These are phyloP conservation scores for Fusarium penzigii DNA, from an alignment of 2,329 filamentous ascomycete species.

Conservation along the genomic window DNA sequence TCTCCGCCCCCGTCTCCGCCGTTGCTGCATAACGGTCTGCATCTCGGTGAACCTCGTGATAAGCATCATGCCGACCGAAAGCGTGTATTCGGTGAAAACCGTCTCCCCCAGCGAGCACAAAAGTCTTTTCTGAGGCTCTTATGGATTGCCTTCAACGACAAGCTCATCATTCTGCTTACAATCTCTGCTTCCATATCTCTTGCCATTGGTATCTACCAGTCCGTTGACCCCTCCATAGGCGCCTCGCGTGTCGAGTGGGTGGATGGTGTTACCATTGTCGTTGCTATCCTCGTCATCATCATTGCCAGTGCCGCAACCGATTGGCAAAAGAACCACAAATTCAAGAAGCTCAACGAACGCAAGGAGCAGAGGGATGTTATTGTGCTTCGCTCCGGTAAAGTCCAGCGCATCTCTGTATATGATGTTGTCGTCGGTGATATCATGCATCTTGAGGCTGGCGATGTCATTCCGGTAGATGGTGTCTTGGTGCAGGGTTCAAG, in stretches of 20 bases:
- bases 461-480: slow-evolving; percentile 70
- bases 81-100: slow-evolving; percentile 68
- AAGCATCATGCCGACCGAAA: slow-evolving; percentile 57
- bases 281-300: slow-evolving; percentile 75
- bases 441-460: slow-evolving; percentile 71
- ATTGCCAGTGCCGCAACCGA: slow-evolving; percentile 77
- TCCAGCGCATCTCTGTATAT: slow-evolving; percentile 67
- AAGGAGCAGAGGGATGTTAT: slow-evolving; percentile 77
- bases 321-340: slow-evolving; percentile 80
- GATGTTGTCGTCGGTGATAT: slow-evolving; percentile 75
- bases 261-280: slow-evolving; percentile 77
- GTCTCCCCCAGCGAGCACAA: slow-evolving; percentile 57
- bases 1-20: slow-evolving; percentile 23
- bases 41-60: slow-evolving; percentile 29
- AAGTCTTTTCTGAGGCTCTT: slow-evolving; percentile 67
- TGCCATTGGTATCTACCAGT: slow-evolving; percentile 73
- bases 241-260: slow-evolving; percentile 72
- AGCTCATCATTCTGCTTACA: slow-evolving; percentile 72
- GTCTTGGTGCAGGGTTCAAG: slow-evolving; percentile 59
- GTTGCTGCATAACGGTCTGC: slow-evolving; percentile 30
- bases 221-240: slow-evolving; percentile 53
- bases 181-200: slow-evolving; percentile 73
- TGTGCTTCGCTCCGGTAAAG: slow-evolving; percentile 72
- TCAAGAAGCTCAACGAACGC: slow-evolving; percentile 77
- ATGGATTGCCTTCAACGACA: slow-evolving; percentile 84